phyloP scores from a whole-genome alignment of 2,329 filamentous ascomycete genomes.

The Didymella lethalis region DNA sequence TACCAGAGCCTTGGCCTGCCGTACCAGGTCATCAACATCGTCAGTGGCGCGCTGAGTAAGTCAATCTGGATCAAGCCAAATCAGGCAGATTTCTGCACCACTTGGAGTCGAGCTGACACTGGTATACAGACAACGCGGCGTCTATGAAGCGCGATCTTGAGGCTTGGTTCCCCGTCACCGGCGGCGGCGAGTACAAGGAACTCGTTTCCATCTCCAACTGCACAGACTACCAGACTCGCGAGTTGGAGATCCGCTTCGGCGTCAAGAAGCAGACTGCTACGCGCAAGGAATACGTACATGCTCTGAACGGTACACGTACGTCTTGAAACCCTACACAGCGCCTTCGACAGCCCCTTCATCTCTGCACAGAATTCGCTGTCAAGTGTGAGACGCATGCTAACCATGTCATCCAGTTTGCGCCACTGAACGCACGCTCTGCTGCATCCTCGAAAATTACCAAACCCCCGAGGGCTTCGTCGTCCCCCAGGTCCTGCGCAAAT shows the following conservation, averaged over 20 bases:
- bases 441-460: conserved; percentile 96
- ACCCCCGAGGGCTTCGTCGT: conserved; percentile 71
- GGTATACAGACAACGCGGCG: conserved; percentile 43
- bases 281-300: conserved; percentile 94
- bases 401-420: conserved; percentile 67
- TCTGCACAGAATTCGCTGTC: not conserved
- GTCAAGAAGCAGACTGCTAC: conserved; percentile 76
- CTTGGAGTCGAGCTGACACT: not conserved
- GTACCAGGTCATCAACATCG: conserved; percentile 91
- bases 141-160: conserved; percentile 95
- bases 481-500: conserved; percentile 57
- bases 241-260: conserved; percentile 90
- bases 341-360: not conserved
- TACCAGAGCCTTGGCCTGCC: conserved; percentile 89
- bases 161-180: conserved; percentile 69
- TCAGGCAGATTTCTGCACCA: not conserved
- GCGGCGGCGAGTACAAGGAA: conserved; percentile 93
- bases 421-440: conserved; percentile 91
- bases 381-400: conserved; percentile 12
- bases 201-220: conserved; percentile 98
- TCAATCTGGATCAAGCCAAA: not conserved
- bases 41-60: conserved; percentile 84
- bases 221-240: conserved; percentile 95
- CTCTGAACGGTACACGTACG: conserved; percentile 75
- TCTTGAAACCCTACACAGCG: conserved; percentile 3